phyloP scores from a whole-genome alignment of 1,139 yeast species.

The Hemisphaericaspora subhashii region DNA sequence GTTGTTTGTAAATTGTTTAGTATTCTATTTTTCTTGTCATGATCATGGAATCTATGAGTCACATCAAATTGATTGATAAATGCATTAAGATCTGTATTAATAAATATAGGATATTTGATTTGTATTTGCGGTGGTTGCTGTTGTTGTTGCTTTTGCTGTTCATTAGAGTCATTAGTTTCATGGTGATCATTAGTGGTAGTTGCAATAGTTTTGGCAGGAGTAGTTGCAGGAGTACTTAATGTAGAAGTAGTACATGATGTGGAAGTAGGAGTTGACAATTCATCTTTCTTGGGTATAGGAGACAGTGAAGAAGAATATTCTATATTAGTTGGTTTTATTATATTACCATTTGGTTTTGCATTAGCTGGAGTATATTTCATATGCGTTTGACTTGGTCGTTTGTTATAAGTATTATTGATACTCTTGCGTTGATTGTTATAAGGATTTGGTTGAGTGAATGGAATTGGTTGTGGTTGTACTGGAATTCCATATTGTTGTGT shows the following conservation, averaged over 20 bases:
- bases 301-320: constrained; percentile 5
- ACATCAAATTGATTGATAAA: constrained; percentile 12
- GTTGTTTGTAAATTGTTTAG: constrained; percentile 14
- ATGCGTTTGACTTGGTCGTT: constrained; percentile 1
- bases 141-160: constrained; percentile 1
- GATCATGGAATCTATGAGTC: constrained; percentile 7
- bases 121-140: constrained; percentile 1
- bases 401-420: background rate
- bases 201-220: constrained; percentile 3
- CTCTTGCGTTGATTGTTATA: constrained; percentile 3
- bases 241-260: constrained; percentile 5
- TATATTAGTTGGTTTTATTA: background rate
- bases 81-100: constrained; percentile 19
- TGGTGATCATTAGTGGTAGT: constrained; percentile 1
- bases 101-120: constrained; percentile 18
- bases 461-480: constrained; percentile 7
- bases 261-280: constrained; percentile 1
- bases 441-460: background rate
- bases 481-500: constrained; percentile 7
- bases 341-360: constrained; percentile 1
- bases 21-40: constrained; percentile 14
- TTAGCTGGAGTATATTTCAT: background rate
- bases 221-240: constrained; percentile 5
- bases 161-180: constrained; percentile 4
- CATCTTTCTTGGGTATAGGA: constrained; percentile 4